Base-by-base conservation (phyloP, 2,329 filamentous ascomycete genomes). In the Pseudogymnoascus sp. region DNA sequence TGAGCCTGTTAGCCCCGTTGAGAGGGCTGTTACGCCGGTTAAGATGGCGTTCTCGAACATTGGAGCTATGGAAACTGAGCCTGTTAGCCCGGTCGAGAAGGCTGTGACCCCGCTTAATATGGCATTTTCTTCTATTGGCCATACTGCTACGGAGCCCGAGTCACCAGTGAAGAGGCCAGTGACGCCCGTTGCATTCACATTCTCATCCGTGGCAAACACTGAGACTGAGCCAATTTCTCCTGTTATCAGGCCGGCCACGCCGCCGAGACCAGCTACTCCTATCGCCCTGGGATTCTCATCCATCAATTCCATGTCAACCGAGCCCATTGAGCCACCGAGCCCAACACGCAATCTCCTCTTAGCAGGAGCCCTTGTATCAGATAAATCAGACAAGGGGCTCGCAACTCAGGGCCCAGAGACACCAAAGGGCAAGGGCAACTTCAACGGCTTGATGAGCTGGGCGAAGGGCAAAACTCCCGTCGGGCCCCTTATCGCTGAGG, bases 401-500 rank as follows among this genome's bases (percentile, higher is more conserved):
- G 68, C 72, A 8, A 70, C 72, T 28, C 67, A 71, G n/a, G 64
- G 68, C 9, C 76, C 79, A 16, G 69, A 75, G 62, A 77, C 77
- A 19, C 74, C 78, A 11, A 69, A 75, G 72, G 69, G 72, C 73
- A 67, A 73, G 71, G 33, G 12, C 8, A 41, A 38, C 12, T 72
- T 79, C 62, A 73, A 80, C 63, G 74, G 74, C 49, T 73, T 79
- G 58, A 72, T 79, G 70, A 73, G 77, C 63, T 77, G 79, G 68
- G 77, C 76, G 63, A 80, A 77, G 67, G 71, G 70, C 39, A 76
- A 75, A 63, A 71, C 73, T 19, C 68, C 74, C 2, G 65, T 70
- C 3, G 72, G 75, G 0, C 78, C 79, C 7, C 69, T 83, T 60
- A 86, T 89, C 71, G 84, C 84, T 2, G 86, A 89, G 70, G 86